Evolutionary conservation across 192 early-diverging fungal genomes (phyloP), one percentile per base, ranked within the genome.

Genomic region (Mortierella antarctica): DNA sequence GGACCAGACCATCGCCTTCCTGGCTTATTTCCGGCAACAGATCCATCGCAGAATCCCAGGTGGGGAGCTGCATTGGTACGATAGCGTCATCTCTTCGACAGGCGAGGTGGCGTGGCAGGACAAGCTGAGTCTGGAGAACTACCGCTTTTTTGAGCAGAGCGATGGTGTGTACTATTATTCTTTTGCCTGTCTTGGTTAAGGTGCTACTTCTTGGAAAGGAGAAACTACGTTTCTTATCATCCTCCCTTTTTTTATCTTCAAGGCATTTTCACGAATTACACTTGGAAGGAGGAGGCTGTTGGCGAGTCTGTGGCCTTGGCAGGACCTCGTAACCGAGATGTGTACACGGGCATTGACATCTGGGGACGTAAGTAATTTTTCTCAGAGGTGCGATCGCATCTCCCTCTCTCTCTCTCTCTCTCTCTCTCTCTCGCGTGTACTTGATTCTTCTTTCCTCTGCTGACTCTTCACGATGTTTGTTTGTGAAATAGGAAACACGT

Each of bases 321-420:
- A 10, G 73, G 79, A 14, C 42, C 69, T 4, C 67, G 82, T 6
- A 71, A 76, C 13, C 21, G 82, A 13, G 83, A 90, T 61, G 83
- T 93, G 6, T 92, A 83, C 56, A 86, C 85, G 41, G 91, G 91
- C 1, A 91, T 86, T 11, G 91, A 93, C 73, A 87, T 92, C 47
- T 93, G 89, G 88, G 91, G 91, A 0, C 65, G 91, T 21, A 83
- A 80, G 80, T 69, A 13, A n/a, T n/a, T n/a, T 42, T 46, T 44
- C 21, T 18, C 55, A 18, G 9, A 55, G n/a, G 15, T 1, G 53
- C 15, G 8, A 18, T n/a, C 12, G 53, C 15, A 55, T n/a, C 1
- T 20, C 53, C n/a, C n/a, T n/a, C n/a, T n/a, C n/a, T n/a, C n/a
- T n/a, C n/a, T n/a, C n/a, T n/a, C n/a, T n/a, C n/a, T n/a, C n/a